A percentile compares a stretch with the other conserved stretches of the same genome.
phyloP scores from a whole-genome alignment of 768 basidiomycete genomes.

The Pleurotus giganteus region DNA sequence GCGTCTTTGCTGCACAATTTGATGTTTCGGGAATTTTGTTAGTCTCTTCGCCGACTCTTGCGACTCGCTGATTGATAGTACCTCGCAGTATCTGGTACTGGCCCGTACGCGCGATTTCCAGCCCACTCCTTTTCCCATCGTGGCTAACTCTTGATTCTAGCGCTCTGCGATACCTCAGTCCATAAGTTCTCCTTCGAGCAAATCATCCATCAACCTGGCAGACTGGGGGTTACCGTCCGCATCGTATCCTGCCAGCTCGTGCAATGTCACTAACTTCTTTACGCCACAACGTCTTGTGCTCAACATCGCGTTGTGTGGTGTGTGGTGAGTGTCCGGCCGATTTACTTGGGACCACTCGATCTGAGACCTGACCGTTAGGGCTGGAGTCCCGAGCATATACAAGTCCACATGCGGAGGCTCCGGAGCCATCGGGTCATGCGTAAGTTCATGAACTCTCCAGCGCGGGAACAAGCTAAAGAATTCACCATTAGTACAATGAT shows the following conservation, averaged over 20 bases:
- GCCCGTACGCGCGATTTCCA: background rate
- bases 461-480: background rate
- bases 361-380: conserved; percentile 26
- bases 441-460: conserved; percentile 16
- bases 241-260: conserved; percentile 55
- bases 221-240: conserved; percentile 62
- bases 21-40: conserved; percentile 64
- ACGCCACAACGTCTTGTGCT: conserved; percentile 41
- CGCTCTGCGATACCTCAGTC: conserved; percentile 4
- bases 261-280: conserved; percentile 55
- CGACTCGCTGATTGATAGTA: background rate
- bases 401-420: conserved; percentile 31
- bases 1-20: conserved; percentile 74
- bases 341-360: background rate
- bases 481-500: conserved; percentile 39
- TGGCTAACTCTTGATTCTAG: background rate
- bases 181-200: background rate
- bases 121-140: background rate
- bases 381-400: conserved; percentile 41
- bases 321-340: background rate
- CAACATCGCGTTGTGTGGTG: conserved; percentile 8
- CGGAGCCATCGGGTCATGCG: conserved; percentile 33
- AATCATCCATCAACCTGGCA: conserved; percentile 27
- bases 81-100: conserved; percentile 24
- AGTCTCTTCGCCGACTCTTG: conserved; percentile 22